Evolutionary conservation across 768 basidiomycete genomes (phyloP).

Genomic region (Boletus rex-veris): DNA sequence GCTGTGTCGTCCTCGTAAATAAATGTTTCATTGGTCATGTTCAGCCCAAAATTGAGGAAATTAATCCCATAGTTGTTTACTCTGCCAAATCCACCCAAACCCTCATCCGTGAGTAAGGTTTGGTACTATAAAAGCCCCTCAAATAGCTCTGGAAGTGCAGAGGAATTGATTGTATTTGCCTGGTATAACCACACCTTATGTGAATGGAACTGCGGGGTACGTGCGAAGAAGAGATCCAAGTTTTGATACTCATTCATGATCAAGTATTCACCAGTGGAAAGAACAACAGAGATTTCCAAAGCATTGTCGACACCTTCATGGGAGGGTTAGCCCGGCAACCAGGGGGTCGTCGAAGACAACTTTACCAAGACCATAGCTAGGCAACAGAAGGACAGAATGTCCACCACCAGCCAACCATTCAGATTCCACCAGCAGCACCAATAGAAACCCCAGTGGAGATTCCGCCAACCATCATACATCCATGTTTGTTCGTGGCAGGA

Average conservation of each 20-base stretch:
- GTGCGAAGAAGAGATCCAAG: slow-evolving; percentile 49
- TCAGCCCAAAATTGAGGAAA: slow-evolving; percentile 32
- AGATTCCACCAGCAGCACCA: slow-evolving; percentile 48
- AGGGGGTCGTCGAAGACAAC: background rate
- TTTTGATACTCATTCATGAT: slow-evolving; percentile 39
- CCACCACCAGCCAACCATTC: slow-evolving; percentile 53
- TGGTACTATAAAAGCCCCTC: no score
- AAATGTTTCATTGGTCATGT: slow-evolving; percentile 34
- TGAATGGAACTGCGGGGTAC: slow-evolving; percentile 37
- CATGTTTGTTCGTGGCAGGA: slow-evolving; percentile 33
- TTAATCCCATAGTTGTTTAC: background rate
- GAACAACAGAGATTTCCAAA: slow-evolving; percentile 45
- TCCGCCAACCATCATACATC: slow-evolving; percentile 45
- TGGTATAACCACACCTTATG: slow-evolving; percentile 26
- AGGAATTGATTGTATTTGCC: slow-evolving; percentile 32
- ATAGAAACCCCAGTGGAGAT: slow-evolving; percentile 37
- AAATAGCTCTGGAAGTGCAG: slow-evolving; percentile 30
- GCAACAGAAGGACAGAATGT: slow-evolving; percentile 37
- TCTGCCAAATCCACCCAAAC: slow-evolving; percentile 40
- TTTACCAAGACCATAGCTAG: slow-evolving; percentile 43
- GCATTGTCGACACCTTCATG: slow-evolving; percentile 45
- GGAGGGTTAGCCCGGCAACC: background rate
- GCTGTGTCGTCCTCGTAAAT: slow-evolving; percentile 34
- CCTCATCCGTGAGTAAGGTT: no score
- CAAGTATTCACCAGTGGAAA: slow-evolving; percentile 39